Evolutionary conservation across 768 basidiomycete species (phyloP), one percentile per base, ranked within the genome.

Genomic region (Boletus pseudo-olivaceus): DNA sequence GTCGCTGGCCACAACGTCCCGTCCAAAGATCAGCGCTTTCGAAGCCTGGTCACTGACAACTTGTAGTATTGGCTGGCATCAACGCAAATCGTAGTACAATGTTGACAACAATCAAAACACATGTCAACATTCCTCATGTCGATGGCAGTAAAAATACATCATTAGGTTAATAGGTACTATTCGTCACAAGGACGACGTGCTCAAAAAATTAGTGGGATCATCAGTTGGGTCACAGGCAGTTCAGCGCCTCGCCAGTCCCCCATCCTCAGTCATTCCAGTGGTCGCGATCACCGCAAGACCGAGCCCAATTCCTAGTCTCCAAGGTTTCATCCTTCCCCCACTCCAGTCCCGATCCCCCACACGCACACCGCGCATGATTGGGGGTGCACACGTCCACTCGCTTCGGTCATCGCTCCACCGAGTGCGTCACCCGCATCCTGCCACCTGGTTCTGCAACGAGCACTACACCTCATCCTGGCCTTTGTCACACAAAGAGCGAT

Each of bases 251-350:
- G 2, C 70, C 68, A 51, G 47, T 53, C 49, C 57, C 58, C 53
- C 66, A 55, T 55, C 50, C 20, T 12, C 54, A 61, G 64, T 43
- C 55, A 54, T 64, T 50, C 63, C 56, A 66, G 64, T 12, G 56
- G 55, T 35, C 59, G 23, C 47, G 35, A 56, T 48, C 60, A 56
- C 49, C 58, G 55, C 59, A 53, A 54, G 49, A 56, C 60, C 51
- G 30, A 41, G 57, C 64, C 59, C 50, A 29, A 48, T 14, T 12
- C 57, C 63, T 66, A 73, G 76, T 79, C 73, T 78, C 75, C 74
- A 77, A 72, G 69, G 61, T 42, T 44, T 40, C 30, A 42, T 59
- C 64, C 68, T 73, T 76, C 73, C 78, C 78, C 77, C 75, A 65
- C 61, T 67, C 62, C 62, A 29, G 43, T 43, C 58, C 60, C 63